Evolutionary conservation across 495 filamentous ascomycete species (phyloP), one percentile per base, ranked within the genome.

Genomic region (Sabuloglossum arenarium): DNA sequence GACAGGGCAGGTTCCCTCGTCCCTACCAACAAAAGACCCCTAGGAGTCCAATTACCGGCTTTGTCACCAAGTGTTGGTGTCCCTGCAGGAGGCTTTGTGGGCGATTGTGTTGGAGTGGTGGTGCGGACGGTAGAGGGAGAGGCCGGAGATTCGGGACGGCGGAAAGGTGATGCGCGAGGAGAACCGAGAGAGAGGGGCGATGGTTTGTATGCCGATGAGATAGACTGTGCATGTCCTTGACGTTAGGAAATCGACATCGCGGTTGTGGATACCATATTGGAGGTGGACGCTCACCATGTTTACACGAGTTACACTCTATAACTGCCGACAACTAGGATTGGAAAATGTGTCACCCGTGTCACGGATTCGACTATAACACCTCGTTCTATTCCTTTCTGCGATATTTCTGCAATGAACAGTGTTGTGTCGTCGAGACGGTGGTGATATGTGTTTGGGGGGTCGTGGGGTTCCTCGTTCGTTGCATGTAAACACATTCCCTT

Each of bases 81-180:
- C 55, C 42, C 42, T 29, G 53, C 19, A 11, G 57, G n/a, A 11
- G 51, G 29, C 23, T 59, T 59, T 28, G 53, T 46, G 32, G 57
- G 57, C n/a, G 57, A 59, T 30, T 54, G 37, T 27, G 53, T 59
- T 39, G 53, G 50, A 21, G 57, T 45, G 11, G 57, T 32, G 34
- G 55, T 27, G 28, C 57, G 57, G 21, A 59, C 28, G 16, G 57
- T 57, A 19, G 57, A 59, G 51, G 57, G 50, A 25, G 57, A 59
- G 21, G 57, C 57, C 1, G 57, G 57, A 23, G 57, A 57, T 21
- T 59, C 34, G 29, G 57, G 30, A 27, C 57, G 57, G 25, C 57
- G 57, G 21, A 59, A 59, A 4, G 57, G 57, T 4, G 57, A 59
- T 21, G 57, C 55, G 12, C 57, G 57, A 24, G 27, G 57, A 30